phyloP scores from a whole-genome alignment of 805 yeast species.

The Suhomyces xylopsoci region DNA sequence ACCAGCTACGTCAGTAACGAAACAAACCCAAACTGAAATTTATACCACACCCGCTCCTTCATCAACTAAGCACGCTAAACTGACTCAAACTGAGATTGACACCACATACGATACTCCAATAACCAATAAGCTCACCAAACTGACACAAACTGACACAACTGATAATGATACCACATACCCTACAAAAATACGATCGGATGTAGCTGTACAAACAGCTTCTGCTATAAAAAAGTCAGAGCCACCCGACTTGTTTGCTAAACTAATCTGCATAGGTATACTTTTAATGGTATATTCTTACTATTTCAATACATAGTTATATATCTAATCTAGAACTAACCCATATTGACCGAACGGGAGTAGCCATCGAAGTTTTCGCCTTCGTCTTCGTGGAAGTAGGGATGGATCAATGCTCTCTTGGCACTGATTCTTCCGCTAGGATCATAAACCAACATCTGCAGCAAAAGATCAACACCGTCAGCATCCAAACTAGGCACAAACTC shows the following conservation, averaged over 20 bases:
- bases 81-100: neutral
- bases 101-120: no score
- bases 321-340: constrained; percentile 26
- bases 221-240: neutral
- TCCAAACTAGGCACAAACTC: constrained; percentile 77
- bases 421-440: constrained; percentile 93
- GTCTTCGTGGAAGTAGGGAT: constrained; percentile 74
- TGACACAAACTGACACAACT: neutral
- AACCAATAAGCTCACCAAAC: neutral
- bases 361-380: constrained; percentile 34
- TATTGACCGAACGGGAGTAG: constrained; percentile 36
- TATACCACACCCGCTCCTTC: no score
- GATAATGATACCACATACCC: neutral
- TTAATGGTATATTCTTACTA: neutral
- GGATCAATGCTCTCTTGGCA: constrained; percentile 88
- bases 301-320: neutral
- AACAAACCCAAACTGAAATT: no score
- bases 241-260: neutral
- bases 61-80: neutral
- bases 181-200: neutral
- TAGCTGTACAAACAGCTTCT: neutral
- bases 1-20: no score
- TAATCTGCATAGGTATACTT: neutral
- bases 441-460: constrained; percentile 75
- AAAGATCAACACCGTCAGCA: constrained; percentile 76